Conservation (phyloP, 371 early-diverging fungal species). For the Mortierella sp. region DNA sequence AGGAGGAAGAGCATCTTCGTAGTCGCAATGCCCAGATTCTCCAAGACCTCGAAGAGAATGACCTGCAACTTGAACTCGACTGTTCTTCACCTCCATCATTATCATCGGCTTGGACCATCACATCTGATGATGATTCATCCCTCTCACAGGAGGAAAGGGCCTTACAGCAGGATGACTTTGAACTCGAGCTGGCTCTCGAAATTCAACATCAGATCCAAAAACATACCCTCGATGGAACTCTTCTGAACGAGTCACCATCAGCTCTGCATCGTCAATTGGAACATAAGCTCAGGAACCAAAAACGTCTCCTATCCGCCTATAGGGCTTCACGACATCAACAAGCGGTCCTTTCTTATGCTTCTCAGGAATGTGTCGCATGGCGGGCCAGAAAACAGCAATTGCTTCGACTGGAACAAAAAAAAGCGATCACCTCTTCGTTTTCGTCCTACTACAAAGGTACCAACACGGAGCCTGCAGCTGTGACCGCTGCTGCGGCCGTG, state of each 20-base stretch:
- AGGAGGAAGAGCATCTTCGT: slow-evolving; percentile 44
- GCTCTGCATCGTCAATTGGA: slow-evolving; percentile 37
- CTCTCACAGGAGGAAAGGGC: slow-evolving; percentile 26
- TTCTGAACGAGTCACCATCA: slow-evolving; percentile 50
- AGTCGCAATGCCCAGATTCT: slow-evolving; percentile 28
- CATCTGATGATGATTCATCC: too few species aligned
- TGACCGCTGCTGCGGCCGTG: slow-evolving; percentile 11
- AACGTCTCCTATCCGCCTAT: slow-evolving; percentile 32
- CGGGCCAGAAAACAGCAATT: slow-evolving; percentile 22
- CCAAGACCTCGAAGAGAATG: slow-evolving; percentile 46
- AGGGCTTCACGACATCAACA: slow-evolving; percentile 26
- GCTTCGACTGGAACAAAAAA: slow-evolving; percentile 5
- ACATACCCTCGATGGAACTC: slow-evolving; percentile 31
- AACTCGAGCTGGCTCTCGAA: slow-evolving; percentile 46
- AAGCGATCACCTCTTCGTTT: background rate
- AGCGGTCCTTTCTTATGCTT: slow-evolving; percentile 26
- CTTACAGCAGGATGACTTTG: slow-evolving; percentile 49
- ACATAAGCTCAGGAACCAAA: slow-evolving; percentile 32
- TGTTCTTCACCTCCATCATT: slow-evolving; percentile 11
- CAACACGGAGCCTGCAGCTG: background rate
- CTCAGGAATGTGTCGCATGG: slow-evolving; percentile 49
- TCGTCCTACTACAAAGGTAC: background rate
- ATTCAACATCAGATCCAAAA: slow-evolving; percentile 21
- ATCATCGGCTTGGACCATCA: background rate
- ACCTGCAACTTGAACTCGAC: slow-evolving; percentile 35